Conservation (phyloP, 768 basidiomycete genomes). For the Hortiboletus flavorubellus region DNA sequence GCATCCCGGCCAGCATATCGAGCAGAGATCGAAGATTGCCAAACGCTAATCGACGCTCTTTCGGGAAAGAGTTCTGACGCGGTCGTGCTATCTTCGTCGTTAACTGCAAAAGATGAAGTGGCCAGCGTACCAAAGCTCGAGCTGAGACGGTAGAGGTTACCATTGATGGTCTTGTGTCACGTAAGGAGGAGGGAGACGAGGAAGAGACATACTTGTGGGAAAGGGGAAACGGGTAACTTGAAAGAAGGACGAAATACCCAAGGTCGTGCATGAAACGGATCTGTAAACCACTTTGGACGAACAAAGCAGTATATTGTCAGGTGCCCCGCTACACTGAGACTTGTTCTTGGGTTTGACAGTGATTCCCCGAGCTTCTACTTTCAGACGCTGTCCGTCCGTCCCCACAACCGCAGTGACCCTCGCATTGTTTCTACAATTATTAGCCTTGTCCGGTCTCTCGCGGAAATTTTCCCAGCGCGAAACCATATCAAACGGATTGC, state of each 20-base stretch:
- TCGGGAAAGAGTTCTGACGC: conserved; percentile 58
- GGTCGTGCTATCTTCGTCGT: conserved; percentile 40
- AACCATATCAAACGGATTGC: too few relatives aligned
- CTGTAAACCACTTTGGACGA: too few relatives aligned
- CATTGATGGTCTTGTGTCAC: conserved; percentile 60
- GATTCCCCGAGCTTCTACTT: too few relatives aligned
- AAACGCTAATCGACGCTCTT: conserved; percentile 85
- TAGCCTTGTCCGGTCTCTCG: too few relatives aligned
- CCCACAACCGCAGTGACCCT: too few relatives aligned
- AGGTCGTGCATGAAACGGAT: conserved; percentile 37
- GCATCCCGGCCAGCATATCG: conserved; percentile 89
- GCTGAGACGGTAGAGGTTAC: conserved; percentile 71
- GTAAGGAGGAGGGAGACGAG: conserved; percentile 93
- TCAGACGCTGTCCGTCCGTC: conserved; percentile 8
- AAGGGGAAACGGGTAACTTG: conserved; percentile 52
- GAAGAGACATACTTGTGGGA: conserved; percentile 75
- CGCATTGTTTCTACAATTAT: too few relatives aligned
- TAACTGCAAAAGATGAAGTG: conserved; percentile 42
- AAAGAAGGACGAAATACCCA: conserved; percentile 50
- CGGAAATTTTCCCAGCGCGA: too few relatives aligned
- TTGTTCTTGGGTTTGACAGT: too few relatives aligned
- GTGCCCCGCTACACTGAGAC: too few relatives aligned
- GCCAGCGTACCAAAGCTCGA: conserved; percentile 78
- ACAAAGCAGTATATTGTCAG: too few relatives aligned
- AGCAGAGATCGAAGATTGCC: conserved; percentile 93